phyloP scores from a whole-genome alignment of 345 rosid genomes.

The Tarenaya hassleriana region DNA sequence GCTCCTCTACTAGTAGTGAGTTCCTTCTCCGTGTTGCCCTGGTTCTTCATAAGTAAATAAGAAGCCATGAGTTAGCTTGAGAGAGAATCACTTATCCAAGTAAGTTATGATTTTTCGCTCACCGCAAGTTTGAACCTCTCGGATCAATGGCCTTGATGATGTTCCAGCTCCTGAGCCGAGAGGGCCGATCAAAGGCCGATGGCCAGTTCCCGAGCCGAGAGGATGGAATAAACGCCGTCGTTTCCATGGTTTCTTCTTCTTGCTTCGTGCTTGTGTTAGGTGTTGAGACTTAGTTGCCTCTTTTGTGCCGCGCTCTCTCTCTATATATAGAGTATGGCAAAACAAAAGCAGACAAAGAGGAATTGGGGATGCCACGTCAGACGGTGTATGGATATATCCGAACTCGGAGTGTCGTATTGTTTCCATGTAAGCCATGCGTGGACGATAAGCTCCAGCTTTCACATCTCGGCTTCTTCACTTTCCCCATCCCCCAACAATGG shows the following conservation, averaged over 20 bases:
- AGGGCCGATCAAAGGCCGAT: constrained; percentile 21
- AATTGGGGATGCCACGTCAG: constrained; percentile 32
- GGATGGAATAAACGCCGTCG: constrained; percentile 27
- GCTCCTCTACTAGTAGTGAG: constrained; percentile 36
- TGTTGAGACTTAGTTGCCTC: no score
- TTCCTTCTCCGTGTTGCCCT: constrained; percentile 20
- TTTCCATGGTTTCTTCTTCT: constrained; percentile 9
- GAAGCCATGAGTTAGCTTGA: not conserved
- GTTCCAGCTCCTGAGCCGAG: not conserved
- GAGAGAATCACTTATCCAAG: no score
- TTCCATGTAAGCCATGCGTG: constrained; percentile 24
- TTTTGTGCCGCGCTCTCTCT: no score
- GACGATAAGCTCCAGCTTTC: constrained; percentile 16
- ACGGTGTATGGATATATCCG: not conserved
- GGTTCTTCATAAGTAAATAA: constrained; percentile 14
- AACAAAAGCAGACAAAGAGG: not conserved
- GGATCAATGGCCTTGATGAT: no score
- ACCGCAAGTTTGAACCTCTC: no score
- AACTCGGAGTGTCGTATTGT: not conserved
- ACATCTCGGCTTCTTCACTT: constrained; percentile 22
- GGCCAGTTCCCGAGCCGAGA: not conserved
- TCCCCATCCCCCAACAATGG: no score
- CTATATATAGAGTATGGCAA: not conserved
- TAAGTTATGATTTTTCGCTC: no score
- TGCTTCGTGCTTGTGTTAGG: no score